Conservation (phyloP, 108 stramenopile species). For the Cyclostephanos tholiformis region DNA sequence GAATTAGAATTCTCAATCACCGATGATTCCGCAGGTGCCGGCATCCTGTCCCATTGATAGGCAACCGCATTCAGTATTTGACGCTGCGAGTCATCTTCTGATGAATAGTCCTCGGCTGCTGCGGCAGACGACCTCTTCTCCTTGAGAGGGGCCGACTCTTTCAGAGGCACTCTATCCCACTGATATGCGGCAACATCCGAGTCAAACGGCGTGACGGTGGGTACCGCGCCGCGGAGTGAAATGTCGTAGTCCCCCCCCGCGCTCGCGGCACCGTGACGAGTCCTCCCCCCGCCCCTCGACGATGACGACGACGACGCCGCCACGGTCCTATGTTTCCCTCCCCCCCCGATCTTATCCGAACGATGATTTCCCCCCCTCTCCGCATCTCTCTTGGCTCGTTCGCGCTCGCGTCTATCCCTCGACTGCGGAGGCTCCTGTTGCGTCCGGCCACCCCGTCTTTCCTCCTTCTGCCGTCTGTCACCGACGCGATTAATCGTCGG, state of each 20-base stretch:
- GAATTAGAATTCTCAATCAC: background rate
- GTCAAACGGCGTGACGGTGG: background rate
- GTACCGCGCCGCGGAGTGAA: background rate
- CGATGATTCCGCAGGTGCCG: background rate
- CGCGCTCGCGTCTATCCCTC: background rate
- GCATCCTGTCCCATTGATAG: background rate
- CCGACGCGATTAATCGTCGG: too few relatives aligned
- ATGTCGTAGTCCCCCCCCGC: too few relatives aligned
- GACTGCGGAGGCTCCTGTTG: background rate
- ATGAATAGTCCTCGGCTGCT: background rate
- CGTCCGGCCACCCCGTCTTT: background rate
- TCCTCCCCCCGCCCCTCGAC: constrained; percentile 1
- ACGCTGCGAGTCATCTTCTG: background rate
- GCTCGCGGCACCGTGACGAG: background rate
- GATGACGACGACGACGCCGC: too few relatives aligned
- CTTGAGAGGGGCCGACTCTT: background rate
- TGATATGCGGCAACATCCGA: constrained; percentile 11
- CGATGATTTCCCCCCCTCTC: too few relatives aligned
- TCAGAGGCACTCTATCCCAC: constrained; percentile 6
- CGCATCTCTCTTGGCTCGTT: too few relatives aligned
- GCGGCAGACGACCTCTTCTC: background rate
- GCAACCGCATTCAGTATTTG: background rate
- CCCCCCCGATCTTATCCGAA: background rate
- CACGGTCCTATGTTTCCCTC: background rate
- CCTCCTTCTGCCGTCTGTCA: too few relatives aligned